Conservation (phyloP, 2,329 filamentous ascomycete genomes). For the Trichoderma atroviride region DNA sequence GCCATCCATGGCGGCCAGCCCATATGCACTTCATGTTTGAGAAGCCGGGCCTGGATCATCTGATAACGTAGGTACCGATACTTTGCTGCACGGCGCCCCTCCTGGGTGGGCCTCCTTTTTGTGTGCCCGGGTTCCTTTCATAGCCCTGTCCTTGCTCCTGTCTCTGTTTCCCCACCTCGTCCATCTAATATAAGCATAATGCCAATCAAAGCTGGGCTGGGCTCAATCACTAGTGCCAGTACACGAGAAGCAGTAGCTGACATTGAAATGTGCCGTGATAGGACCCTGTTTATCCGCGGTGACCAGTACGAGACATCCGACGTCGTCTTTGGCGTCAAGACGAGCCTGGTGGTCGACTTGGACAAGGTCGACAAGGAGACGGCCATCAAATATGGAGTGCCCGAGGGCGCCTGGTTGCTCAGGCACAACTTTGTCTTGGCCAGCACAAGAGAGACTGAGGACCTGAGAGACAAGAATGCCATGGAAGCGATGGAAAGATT, state of each 20-base stretch:
- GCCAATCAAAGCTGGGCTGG: not conserved
- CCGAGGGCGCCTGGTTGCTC: constrained; percentile 64
- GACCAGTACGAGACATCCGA: constrained; percentile 83
- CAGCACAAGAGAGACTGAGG: constrained; percentile 56
- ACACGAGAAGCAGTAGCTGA: not conserved
- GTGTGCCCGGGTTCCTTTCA: constrained; percentile 1
- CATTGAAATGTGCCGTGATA: constrained; percentile 37
- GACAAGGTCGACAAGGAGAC: constrained; percentile 52
- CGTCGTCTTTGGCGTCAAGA: constrained; percentile 85
- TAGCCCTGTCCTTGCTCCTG: not conserved
- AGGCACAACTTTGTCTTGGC: constrained; percentile 74
- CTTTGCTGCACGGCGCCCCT: not conserved
- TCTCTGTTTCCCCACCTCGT: not conserved
- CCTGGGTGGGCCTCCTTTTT: not conserved
- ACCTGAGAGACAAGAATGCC: constrained; percentile 66
- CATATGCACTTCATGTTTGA: constrained; percentile 92
- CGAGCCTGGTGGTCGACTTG: constrained; percentile 71
- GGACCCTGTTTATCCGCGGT: constrained; percentile 74
- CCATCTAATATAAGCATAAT: not conserved
- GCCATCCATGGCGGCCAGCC: constrained; percentile 76
- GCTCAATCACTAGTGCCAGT: not conserved
- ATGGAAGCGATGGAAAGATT: constrained; percentile 67
- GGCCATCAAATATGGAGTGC: constrained; percentile 64
- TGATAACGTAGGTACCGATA: constrained; percentile 71
- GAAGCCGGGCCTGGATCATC: constrained; percentile 74